These are phyloP conservation scores for Ophiostoma ulmi DNA, from an alignment of 2,329 filamentous ascomycete genomes.

Conservation along the genomic window DNA sequence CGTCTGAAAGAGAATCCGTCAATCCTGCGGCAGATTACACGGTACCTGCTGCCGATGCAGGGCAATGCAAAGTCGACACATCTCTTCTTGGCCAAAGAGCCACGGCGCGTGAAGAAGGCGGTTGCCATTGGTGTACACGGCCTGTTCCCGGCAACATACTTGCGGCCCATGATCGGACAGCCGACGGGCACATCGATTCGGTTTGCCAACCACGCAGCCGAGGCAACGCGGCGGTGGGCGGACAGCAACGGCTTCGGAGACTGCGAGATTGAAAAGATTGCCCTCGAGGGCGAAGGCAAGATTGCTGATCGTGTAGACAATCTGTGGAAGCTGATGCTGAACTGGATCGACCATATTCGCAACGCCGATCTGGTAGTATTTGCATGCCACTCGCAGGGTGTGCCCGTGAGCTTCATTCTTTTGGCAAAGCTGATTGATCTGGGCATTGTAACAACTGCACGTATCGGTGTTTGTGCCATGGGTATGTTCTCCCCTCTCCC, in stretches of 20 bases:
- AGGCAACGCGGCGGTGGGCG: slow-evolving; percentile 78
- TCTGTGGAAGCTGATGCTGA: slow-evolving; percentile 87
- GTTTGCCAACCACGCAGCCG: slow-evolving; percentile 82
- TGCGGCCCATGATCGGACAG: slow-evolving; percentile 88
- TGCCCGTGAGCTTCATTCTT: slow-evolving; percentile 88
- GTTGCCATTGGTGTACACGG: slow-evolving; percentile 93
- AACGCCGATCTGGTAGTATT: slow-evolving; percentile 83
- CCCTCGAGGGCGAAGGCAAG: slow-evolving; percentile 89
- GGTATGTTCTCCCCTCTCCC: slow-evolving; percentile 35
- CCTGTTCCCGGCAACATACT: slow-evolving; percentile 78
- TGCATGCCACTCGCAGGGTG: slow-evolving; percentile 93
- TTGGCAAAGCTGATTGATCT: slow-evolving; percentile 88
- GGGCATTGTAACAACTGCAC: slow-evolving; percentile 70
- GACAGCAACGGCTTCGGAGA: slow-evolving; percentile 66
- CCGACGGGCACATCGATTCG: slow-evolving; percentile 92
- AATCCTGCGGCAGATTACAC: slow-evolving; percentile 60
- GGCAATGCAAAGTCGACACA: slow-evolving; percentile 54
- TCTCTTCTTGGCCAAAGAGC: slow-evolving; percentile 63
- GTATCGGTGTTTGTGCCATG: slow-evolving; percentile 81
- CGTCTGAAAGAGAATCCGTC: slow-evolving; percentile 61
- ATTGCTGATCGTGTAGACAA: slow-evolving; percentile 86
- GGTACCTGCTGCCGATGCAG: slow-evolving; percentile 52
- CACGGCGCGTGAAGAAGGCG: slow-evolving; percentile 73
- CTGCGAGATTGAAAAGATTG: slow-evolving; percentile 85
- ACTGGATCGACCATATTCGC: slow-evolving; percentile 88